Conservation (phyloP, 2,329 filamentous ascomycete genomes). For the Colletotrichum karsti region DNA sequence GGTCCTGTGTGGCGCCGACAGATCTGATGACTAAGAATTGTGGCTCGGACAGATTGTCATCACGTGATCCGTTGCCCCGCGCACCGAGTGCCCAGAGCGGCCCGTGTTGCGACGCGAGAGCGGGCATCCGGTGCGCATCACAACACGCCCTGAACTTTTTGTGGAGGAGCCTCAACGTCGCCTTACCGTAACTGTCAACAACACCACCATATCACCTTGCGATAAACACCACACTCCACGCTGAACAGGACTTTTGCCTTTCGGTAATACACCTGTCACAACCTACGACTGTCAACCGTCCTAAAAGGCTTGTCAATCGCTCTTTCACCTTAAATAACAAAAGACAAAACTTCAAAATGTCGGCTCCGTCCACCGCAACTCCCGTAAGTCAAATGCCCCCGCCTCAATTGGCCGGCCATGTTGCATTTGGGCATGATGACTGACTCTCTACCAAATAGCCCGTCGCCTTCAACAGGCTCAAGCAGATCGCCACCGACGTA, state of each 20-base stretch:
- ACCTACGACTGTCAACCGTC: background rate
- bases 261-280: no score
- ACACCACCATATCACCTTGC: constrained; percentile 3
- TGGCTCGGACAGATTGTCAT: background rate
- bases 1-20: no score
- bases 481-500: constrained; percentile 88
- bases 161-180: constrained; percentile 17
- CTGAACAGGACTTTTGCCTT: no score
- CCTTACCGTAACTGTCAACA: constrained; percentile 14
- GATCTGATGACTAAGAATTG: background rate
- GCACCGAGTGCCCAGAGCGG: constrained; percentile 8
- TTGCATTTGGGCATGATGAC: background rate
- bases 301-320: no score
- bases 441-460: constrained; percentile 60
- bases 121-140: constrained; percentile 19
- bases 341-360: constrained; percentile 6
- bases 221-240: background rate
- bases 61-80: constrained; percentile 29
- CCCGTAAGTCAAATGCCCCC: constrained; percentile 6
- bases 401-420: background rate
- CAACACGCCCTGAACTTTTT: constrained; percentile 18
- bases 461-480: constrained; percentile 78
- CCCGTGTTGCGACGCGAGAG: constrained; percentile 17
- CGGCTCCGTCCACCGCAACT: constrained; percentile 6
- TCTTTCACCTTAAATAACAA: background rate